phyloP scores from a whole-genome alignment of 1,284 basidiomycete genomes.

The Malassezia obtusa region DNA sequence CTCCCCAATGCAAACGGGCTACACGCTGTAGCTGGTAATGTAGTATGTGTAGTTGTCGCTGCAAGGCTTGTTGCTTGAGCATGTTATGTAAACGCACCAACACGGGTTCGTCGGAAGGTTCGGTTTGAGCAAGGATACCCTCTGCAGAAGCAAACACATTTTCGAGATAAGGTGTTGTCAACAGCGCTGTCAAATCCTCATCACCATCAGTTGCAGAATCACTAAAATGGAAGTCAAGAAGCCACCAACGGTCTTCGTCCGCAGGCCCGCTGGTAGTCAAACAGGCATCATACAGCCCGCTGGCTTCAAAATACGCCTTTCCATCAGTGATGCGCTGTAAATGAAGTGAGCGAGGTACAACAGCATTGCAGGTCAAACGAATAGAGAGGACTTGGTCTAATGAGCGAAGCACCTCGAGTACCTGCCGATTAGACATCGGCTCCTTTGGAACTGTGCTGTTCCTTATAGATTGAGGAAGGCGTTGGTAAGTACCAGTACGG shows the following conservation, averaged over 20 bases:
- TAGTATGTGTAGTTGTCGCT: slow-evolving; percentile 43
- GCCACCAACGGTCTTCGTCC: slow-evolving; percentile 36
- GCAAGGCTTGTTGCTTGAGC: slow-evolving; percentile 34
- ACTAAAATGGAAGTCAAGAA: slow-evolving; percentile 33
- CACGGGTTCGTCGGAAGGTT: slow-evolving; percentile 19
- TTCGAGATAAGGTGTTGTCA: slow-evolving; percentile 4
- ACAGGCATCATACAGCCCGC: slow-evolving; percentile 61
- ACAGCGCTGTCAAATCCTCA: slow-evolving; percentile 2
- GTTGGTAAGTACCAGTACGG: slow-evolving; percentile 67
- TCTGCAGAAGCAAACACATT: slow-evolving; percentile 6
- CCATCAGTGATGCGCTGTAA: slow-evolving; percentile 67
- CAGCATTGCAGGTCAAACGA: slow-evolving; percentile 54
- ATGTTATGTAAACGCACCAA: slow-evolving; percentile 28
- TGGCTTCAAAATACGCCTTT: slow-evolving; percentile 64
- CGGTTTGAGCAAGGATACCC: neutral
- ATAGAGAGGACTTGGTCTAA: slow-evolving; percentile 68
- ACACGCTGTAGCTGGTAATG: slow-evolving; percentile 34
- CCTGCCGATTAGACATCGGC: slow-evolving; percentile 61
- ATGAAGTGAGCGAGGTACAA: slow-evolving; percentile 48
- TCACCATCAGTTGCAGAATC: neutral
- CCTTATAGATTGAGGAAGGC: slow-evolving; percentile 67
- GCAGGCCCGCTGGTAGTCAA: slow-evolving; percentile 56
- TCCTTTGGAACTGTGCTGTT: slow-evolving; percentile 56
- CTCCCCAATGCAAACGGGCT: slow-evolving; percentile 30
- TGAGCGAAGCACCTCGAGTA: slow-evolving; percentile 59